phyloP scores from a whole-genome alignment of 2,329 filamentous ascomycete species.

The Fusarium albosuccineum region DNA sequence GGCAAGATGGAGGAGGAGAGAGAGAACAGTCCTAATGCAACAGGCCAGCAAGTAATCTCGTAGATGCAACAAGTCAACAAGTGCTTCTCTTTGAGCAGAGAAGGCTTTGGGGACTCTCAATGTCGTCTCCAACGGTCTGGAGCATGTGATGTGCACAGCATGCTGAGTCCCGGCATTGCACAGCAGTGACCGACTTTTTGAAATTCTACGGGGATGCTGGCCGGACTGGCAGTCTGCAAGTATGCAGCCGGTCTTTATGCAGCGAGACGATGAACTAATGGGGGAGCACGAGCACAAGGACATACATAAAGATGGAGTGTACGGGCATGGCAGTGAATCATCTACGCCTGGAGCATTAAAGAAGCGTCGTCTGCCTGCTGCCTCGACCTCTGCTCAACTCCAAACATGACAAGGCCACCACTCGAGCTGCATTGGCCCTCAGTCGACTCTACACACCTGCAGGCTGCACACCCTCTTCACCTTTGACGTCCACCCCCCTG shows the following conservation, averaged over 20 bases:
- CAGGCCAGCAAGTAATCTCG: not conserved
- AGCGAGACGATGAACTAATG: constrained; percentile 17
- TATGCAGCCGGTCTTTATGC: constrained; percentile 11
- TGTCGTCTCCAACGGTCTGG: constrained; percentile 3
- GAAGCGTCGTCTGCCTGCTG: not conserved
- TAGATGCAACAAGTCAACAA: not conserved
- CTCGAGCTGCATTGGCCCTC: not conserved
- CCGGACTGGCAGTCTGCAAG: constrained; percentile 9
- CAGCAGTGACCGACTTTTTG: constrained; percentile 30
- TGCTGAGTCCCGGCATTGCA: constrained; percentile 10
- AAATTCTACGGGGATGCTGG: not conserved
- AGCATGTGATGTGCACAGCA: constrained; percentile 12
- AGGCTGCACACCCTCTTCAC: not conserved
- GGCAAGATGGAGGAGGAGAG: not conserved
- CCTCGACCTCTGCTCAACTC: not conserved
- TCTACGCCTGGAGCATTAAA: not conserved
- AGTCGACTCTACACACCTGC: no score
- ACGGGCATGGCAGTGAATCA: constrained; percentile 5
- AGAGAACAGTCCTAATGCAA: not conserved
- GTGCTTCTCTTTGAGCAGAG: not conserved
- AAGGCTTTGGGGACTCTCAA: not conserved
- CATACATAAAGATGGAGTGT: not conserved
- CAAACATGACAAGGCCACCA: constrained; percentile 1
- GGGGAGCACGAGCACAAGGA: not conserved
- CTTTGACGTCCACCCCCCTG: no score